These are phyloP conservation scores for Colletotrichum tamarilloi DNA, from an alignment of 2,329 filamentous ascomycete genomes.

Conservation along the genomic window DNA sequence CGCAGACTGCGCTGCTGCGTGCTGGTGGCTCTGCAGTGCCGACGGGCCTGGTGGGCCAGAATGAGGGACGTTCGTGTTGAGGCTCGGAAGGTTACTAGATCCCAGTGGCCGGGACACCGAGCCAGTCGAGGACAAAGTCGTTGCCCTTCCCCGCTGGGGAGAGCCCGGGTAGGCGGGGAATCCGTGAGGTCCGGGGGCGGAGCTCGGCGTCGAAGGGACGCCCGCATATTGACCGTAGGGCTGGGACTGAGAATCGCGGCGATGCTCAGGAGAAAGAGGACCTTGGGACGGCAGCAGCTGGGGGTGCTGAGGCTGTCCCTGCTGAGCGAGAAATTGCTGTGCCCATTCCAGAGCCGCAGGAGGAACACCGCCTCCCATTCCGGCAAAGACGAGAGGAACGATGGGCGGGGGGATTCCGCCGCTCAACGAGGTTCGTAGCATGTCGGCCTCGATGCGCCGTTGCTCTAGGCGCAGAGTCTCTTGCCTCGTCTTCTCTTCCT, in stretches of 20 bases:
- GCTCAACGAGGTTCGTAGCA: conserved; percentile 74
- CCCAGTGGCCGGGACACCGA: conserved; percentile 50
- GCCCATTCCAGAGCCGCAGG: conserved; percentile 74
- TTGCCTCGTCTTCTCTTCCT: conserved; percentile 76
- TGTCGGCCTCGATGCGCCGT: conserved; percentile 77
- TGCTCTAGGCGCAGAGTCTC: conserved; percentile 78
- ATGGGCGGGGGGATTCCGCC: conserved; percentile 79
- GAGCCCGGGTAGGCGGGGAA: conserved; percentile 61
- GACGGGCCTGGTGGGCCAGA: conserved; percentile 46
- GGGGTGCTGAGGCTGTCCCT: conserved; percentile 58
- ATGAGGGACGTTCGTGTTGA: conserved; percentile 58
- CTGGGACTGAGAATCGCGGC: conserved; percentile 62
- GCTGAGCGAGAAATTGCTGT: conserved; percentile 71
- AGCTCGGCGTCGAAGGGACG: conserved; percentile 56
- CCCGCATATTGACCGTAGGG: conserved; percentile 55
- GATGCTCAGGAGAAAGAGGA: conserved; percentile 64
- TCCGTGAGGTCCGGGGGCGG: conserved; percentile 50
- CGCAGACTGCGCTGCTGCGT: conserved; percentile 62
- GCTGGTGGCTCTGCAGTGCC: conserved; percentile 54
- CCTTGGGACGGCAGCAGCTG: conserved; percentile 64
- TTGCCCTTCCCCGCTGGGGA: conserved; percentile 59
- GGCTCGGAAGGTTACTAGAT: conserved; percentile 52
- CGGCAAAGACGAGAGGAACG: conserved; percentile 80
- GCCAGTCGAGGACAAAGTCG: conserved; percentile 56
- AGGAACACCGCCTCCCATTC: conserved; percentile 73